Conservation (phyloP, 495 filamentous ascomycete genomes). For the Entonaema liquescens region DNA sequence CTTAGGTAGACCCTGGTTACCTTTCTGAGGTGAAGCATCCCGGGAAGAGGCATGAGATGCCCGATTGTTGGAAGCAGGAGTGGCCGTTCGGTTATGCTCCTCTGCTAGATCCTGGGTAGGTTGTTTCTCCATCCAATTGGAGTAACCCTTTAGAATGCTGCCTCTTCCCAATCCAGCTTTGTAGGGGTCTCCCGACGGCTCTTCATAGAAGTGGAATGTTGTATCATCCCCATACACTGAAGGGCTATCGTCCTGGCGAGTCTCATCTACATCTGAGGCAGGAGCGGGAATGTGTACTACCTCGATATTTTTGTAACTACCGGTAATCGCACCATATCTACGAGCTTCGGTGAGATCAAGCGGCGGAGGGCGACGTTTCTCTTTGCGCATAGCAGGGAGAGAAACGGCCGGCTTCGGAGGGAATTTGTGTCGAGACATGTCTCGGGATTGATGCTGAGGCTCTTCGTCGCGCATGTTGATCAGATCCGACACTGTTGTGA, state of each 20-base stretch:
- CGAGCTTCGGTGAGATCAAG: conserved; percentile 15
- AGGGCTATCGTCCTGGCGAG: background rate
- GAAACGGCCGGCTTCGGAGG: conserved; percentile 11
- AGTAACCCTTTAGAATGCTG: conserved; percentile 29
- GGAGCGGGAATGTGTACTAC: conserved; percentile 12
- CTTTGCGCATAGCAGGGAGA: background rate
- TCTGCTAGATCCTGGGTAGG: background rate
- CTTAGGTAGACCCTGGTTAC: background rate
- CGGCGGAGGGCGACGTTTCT: conserved; percentile 24
- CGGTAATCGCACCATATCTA: background rate
- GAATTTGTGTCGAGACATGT: conserved; percentile 22
- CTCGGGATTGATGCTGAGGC: conserved; percentile 5
- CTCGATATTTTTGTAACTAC: background rate
- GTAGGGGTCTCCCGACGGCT: background rate
- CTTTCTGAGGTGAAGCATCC: background rate
- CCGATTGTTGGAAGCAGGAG: background rate
- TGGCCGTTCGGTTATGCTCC: background rate
- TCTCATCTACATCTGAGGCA: background rate
- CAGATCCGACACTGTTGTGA: conserved; percentile 41
- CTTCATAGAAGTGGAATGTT: background rate
- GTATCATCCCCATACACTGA: conserved; percentile 22
- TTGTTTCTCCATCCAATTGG: conserved; percentile 14
- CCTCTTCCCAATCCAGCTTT: background rate
- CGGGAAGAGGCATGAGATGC: background rate
- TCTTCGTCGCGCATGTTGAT: background rate